Conservation (phyloP, 2,329 filamentous ascomycete species). For the Neoscytalidium dimidiatum region DNA sequence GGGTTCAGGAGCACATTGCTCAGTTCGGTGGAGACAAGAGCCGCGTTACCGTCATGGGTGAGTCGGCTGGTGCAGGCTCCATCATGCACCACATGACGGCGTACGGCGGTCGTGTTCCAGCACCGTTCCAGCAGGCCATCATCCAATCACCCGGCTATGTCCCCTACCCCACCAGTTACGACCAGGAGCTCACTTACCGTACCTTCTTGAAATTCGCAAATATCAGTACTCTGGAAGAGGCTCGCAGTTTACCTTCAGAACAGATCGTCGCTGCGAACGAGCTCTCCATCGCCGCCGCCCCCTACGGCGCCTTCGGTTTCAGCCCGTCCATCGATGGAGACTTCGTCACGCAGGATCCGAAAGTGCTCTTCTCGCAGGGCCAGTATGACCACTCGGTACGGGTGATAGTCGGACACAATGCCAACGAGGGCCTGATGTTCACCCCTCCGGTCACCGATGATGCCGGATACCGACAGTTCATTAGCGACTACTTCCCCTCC, state of each 20-base stretch:
- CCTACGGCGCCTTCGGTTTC: slow-evolving; percentile 37
- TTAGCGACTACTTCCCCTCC: not conserved
- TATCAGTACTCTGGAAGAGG: slow-evolving; percentile 34
- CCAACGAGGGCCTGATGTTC: slow-evolving; percentile 43
- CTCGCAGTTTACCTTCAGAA: slow-evolving; percentile 33
- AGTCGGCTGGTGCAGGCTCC: slow-evolving; percentile 39
- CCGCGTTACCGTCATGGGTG: slow-evolving; percentile 40
- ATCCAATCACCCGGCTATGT: slow-evolving; percentile 44
- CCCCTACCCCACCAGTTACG: slow-evolving; percentile 27
- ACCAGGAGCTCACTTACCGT: slow-evolving; percentile 34
- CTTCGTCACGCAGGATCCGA: slow-evolving; percentile 33
- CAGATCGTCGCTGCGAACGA: slow-evolving; percentile 35
- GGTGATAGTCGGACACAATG: slow-evolving; percentile 45
- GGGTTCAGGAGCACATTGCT: slow-evolving; percentile 41
- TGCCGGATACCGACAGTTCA: not conserved
- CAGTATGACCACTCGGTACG: slow-evolving; percentile 37
- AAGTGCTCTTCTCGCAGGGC: slow-evolving; percentile 35
- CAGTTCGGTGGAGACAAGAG: slow-evolving; percentile 41
- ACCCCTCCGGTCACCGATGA: slow-evolving; percentile 25
- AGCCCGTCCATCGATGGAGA: slow-evolving; percentile 38
- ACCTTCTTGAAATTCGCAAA: slow-evolving; percentile 35
- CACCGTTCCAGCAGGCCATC: slow-evolving; percentile 40
- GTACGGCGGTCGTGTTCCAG: slow-evolving; percentile 38
- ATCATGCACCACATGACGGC: slow-evolving; percentile 34
- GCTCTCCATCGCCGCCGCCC: slow-evolving; percentile 31